These are phyloP conservation scores for Colletotrichum destructivum DNA, from an alignment of 2,329 filamentous ascomycete genomes.

Conservation along the genomic window DNA sequence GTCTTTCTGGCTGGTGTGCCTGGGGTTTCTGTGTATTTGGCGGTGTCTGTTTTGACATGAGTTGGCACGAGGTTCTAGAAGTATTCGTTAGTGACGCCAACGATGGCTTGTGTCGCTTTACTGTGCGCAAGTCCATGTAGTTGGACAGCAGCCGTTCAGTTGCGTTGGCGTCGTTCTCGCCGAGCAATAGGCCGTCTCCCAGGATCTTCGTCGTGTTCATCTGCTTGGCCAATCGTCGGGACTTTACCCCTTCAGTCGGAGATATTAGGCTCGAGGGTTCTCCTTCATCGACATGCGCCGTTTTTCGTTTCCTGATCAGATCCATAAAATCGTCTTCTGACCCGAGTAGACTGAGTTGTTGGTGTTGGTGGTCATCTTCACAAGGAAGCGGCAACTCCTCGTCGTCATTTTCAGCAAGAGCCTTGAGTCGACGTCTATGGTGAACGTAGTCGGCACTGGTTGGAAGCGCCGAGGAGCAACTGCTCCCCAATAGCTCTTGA, in stretches of 20 bases:
- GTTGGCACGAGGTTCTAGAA: accelerated
- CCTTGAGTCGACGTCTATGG: neutral
- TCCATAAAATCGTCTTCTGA: neutral
- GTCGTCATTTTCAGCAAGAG: conserved; percentile 7
- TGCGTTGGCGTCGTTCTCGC: conserved; percentile 28
- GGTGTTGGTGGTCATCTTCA: neutral
- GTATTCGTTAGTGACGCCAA: neutral
- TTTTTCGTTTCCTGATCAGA: conserved; percentile 28
- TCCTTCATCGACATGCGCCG: neutral
- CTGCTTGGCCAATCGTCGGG: neutral
- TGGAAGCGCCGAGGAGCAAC: neutral
- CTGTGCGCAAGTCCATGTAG: conserved; percentile 52
- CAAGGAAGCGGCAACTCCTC: neutral
- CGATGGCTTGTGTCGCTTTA: conserved; percentile 43
- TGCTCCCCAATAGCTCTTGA: neutral
- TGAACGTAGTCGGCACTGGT: conserved; percentile 23
- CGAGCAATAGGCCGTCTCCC: conserved; percentile 7
- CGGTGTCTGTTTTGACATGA: neutral
- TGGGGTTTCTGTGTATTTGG: neutral
- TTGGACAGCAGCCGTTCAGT: conserved; percentile 49
- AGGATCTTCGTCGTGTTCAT: neutral
- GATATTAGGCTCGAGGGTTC: neutral
- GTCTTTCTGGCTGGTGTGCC: neutral
- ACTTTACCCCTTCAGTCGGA: neutral
- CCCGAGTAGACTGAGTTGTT: neutral